Percentiles rank a stretch among this genome's conserved stretches.
These are phyloP conservation scores for Fonsecaea pedrosoi DNA, from an alignment of 2,329 filamentous ascomycete genomes.

Conservation along the genomic window DNA sequence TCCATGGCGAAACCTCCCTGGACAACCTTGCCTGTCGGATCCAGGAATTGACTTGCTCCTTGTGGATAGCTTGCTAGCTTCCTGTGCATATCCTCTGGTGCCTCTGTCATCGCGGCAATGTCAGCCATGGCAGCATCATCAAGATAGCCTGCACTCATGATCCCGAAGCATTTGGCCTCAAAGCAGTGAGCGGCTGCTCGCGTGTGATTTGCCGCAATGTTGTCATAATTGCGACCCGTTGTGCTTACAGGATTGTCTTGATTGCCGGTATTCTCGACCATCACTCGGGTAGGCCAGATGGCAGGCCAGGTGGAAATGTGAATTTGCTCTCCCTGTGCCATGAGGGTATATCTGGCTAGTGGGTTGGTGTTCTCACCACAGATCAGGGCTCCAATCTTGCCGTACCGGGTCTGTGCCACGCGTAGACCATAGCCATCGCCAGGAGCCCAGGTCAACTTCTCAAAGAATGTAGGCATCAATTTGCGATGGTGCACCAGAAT, in stretches of 20 bases:
- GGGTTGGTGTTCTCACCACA: constrained; percentile 67
- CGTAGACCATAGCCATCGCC: constrained; percentile 60
- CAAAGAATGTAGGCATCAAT: constrained; percentile 63
- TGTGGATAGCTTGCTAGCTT: constrained; percentile 50
- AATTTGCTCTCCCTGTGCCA: constrained; percentile 63
- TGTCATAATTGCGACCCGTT: constrained; percentile 57
- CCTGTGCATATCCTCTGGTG: constrained; percentile 37
- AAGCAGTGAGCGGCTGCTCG: constrained; percentile 64
- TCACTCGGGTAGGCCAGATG: constrained; percentile 59
- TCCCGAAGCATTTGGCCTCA: constrained; percentile 64
- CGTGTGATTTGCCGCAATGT: constrained; percentile 60
- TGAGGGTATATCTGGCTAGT: constrained; percentile 59
- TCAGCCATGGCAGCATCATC: constrained; percentile 50
- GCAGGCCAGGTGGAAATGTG: constrained; percentile 64
- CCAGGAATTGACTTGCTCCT: constrained; percentile 59
- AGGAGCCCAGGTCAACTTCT: constrained; percentile 62
- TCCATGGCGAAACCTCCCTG: constrained; percentile 48
- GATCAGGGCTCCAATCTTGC: constrained; percentile 59
- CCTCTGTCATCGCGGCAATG: constrained; percentile 43
- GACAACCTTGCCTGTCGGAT: constrained; percentile 56
- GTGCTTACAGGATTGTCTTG: constrained; percentile 19
- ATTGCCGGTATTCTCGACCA: background rate
- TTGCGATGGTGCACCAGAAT: constrained; percentile 62
- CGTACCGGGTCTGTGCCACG: constrained; percentile 55
- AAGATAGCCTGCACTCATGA: constrained; percentile 57